These are phyloP conservation scores for Bipolaris zeicola DNA, from an alignment of 2,329 filamentous ascomycete genomes.

Conservation along the genomic window DNA sequence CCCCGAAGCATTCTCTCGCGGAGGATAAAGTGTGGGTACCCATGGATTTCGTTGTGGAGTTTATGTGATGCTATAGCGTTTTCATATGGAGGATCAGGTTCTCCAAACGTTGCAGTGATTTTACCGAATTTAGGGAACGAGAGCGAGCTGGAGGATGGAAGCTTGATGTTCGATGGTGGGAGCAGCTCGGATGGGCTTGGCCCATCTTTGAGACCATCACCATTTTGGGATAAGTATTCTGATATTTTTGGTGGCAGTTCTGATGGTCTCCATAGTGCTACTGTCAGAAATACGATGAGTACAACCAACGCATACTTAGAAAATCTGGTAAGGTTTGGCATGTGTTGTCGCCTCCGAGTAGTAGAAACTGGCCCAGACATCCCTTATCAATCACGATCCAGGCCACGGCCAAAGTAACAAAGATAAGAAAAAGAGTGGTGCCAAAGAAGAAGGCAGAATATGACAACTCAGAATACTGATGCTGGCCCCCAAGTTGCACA, in stretches of 20 bases:
- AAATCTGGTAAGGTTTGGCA: not conserved
- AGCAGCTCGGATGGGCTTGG: not conserved
- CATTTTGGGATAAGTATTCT: not conserved
- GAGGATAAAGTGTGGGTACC: constrained; percentile 5
- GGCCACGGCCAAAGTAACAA: not conserved
- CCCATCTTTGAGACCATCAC: not conserved
- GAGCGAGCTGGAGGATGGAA: not conserved
- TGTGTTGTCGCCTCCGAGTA: not conserved
- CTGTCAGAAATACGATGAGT: not conserved
- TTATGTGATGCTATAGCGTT: constrained; percentile 6
- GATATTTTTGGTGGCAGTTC: not conserved
- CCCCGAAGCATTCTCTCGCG: constrained; percentile 9
- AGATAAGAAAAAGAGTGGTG: not conserved
- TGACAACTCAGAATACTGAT: not conserved
- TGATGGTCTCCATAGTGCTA: not conserved
- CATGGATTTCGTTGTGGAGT: constrained; percentile 4
- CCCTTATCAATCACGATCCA: not conserved
- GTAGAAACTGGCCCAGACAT: not conserved
- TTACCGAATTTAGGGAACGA: constrained; percentile 3
- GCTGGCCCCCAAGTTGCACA: not conserved
- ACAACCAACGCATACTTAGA: not conserved
- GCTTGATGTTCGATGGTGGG: not conserved
- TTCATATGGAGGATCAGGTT: constrained; percentile 5
- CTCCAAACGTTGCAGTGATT: constrained; percentile 10
- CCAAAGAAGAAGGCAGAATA: not conserved